phyloP scores from a whole-genome alignment of 352 stramenopile species.

The Pelagophyceae sp. region DNA sequence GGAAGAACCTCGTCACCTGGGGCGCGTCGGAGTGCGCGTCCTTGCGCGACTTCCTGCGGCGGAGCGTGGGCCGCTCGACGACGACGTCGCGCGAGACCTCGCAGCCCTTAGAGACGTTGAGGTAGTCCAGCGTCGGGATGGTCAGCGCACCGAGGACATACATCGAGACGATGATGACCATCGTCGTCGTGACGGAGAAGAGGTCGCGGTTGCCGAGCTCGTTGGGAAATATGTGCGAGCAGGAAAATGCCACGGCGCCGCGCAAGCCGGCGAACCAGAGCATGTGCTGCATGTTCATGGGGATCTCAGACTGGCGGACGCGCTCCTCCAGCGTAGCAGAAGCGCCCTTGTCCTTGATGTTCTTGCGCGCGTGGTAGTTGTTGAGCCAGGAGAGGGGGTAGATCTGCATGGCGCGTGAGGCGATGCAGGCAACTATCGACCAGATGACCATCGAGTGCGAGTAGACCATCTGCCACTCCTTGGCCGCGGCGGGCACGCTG shows the following conservation, averaged over 20 bases:
- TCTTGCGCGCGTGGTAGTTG: constrained; percentile 15
- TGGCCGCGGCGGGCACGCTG: constrained; percentile 39
- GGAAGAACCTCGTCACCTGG: not conserved
- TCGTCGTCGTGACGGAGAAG: constrained; percentile 75
- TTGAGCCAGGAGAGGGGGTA: constrained; percentile 55
- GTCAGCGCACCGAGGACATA: constrained; percentile 78
- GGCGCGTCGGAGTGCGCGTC: too few relatives aligned
- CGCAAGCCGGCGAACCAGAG: constrained; percentile 85
- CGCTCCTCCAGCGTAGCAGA: not conserved
- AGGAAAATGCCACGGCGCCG: constrained; percentile 78
- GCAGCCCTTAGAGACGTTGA: constrained; percentile 57
- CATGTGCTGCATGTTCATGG: constrained; percentile 75
- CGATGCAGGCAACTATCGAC: constrained; percentile 67
- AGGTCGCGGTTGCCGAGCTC: constrained; percentile 42
- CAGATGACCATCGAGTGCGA: constrained; percentile 62
- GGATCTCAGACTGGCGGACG: constrained; percentile 27
- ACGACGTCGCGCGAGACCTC: constrained; percentile 20
- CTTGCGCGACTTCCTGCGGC: too few relatives aligned
- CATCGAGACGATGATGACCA: constrained; percentile 78
- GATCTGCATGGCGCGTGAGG: constrained; percentile 65
- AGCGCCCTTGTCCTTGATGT: not conserved
- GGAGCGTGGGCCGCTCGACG: too few relatives aligned
- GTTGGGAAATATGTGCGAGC: constrained; percentile 76
- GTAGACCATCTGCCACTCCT: not conserved
- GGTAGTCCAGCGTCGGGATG: constrained; percentile 66